These are phyloP conservation scores for Coleophoma cylindrospora DNA, from an alignment of 2,329 filamentous ascomycete genomes.

Conservation along the genomic window DNA sequence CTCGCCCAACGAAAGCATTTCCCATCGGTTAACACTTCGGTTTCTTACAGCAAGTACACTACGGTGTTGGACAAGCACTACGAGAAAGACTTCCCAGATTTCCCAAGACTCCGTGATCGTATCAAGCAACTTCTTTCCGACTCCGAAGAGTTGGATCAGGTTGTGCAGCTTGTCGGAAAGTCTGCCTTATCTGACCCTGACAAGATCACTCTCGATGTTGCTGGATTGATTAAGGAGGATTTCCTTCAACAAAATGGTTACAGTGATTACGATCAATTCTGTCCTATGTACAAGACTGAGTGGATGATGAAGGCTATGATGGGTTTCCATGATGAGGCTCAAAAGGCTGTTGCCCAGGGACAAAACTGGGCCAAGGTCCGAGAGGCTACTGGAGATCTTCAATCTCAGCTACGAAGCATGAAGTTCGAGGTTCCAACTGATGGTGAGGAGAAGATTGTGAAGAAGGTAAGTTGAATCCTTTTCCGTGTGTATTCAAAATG, in stretches of 20 bases:
- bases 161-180: conserved; percentile 97
- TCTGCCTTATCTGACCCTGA: conserved; percentile 92
- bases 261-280: conserved; percentile 98
- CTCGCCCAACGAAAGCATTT: conserved; percentile 98
- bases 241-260: conserved; percentile 99
- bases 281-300: conserved; percentile 98
- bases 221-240: conserved; percentile 91
- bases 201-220: conserved; percentile 96
- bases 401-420: conserved; percentile 79
- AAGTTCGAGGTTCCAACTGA: conserved; percentile 95
- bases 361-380: conserved; percentile 90
- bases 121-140: conserved; percentile 92
- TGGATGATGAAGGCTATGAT: conserved; percentile 99
- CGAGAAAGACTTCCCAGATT: conserved; percentile 88
- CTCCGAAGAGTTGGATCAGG: conserved; percentile 96
- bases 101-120: conserved; percentile 85
- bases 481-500: not conserved
- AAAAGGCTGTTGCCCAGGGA: conserved; percentile 90
- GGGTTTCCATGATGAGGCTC: conserved; percentile 93
- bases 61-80: conserved; percentile 87
- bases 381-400: conserved; percentile 83
- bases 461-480: conserved; percentile 61
- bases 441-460: conserved; percentile 71
- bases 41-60: conserved; percentile 97
- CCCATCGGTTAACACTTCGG: conserved; percentile 91